Base-by-base conservation (phyloP, 2,329 filamentous ascomycete species). In the Microthyrium microscopicum region DNA sequence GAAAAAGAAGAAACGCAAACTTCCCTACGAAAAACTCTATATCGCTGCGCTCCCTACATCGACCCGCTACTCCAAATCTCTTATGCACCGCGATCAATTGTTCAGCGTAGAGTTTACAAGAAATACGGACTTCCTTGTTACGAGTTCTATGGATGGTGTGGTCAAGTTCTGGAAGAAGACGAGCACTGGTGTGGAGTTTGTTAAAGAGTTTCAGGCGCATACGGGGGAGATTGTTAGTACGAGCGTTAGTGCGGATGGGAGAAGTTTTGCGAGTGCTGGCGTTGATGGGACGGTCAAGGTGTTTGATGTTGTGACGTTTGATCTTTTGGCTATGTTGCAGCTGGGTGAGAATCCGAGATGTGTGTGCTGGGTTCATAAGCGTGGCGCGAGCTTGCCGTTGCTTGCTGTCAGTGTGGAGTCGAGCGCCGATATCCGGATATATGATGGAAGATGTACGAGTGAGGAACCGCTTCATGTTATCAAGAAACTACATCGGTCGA, bases 91-190 rank as follows among this genome's bases (percentile, higher is more conserved):
- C 59, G 89, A 98, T 44, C 84, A 93, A 57, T 60, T 98, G 31
- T 71, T 78, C 37, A 95, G 85, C 48, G 71, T 82, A 41, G 91
- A 77, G 9, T 75, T 93, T 53, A 93, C 91, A 1, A 85, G 85
- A 1, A 62, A 77, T 39, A 94, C 87, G 39, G 89, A 95, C 45
- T 98, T 98, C 51, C 64, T 98, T 24, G 89, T 98, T 41, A 98
- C 89, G 1, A 82, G 80, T 40, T 95, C 89, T 0, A 61, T 81
- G 27, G 89, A 98, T 51, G 91, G 91, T n/a, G 78, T 87, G 1
- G 87, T 95, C 45, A 98, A 98, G 56, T 98, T 98, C 54, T 98
- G 89, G 89, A 98, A 98, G 61, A 98, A 98, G 60, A 70, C 80
- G 42, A 76, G 73, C 2, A 75, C 81, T 21, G 82, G 82, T 1